Percentiles rank a stretch among this genome's conserved stretches.
Evolutionary conservation across 768 basidiomycete genomes (phyloP).

Genomic region (Naganishia randhawae): DNA sequence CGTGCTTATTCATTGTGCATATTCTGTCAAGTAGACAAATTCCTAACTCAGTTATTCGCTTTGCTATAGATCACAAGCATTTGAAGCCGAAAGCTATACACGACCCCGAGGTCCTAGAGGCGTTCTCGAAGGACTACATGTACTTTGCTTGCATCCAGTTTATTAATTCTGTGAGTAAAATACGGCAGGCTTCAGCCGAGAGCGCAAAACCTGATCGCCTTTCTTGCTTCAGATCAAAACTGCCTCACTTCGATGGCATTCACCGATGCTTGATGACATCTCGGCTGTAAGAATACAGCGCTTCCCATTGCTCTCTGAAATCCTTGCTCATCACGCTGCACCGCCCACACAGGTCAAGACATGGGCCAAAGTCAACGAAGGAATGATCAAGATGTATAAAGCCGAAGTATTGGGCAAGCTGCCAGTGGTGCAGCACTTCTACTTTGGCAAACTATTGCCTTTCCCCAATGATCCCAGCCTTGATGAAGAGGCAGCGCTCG

Average conservation of each 20-base stretch:
- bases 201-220: neutral
- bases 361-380: constrained; percentile 93
- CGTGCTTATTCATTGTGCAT: neutral
- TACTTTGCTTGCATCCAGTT: constrained; percentile 94
- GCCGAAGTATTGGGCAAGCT: constrained; percentile 93
- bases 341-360: constrained; percentile 47
- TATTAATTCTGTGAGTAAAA: constrained; percentile 81
- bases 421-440: constrained; percentile 92
- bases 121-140: constrained; percentile 88
- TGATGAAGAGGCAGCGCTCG: constrained; percentile 35
- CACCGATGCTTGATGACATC: constrained; percentile 97
- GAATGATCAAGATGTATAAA: constrained; percentile 97
- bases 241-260: constrained; percentile 93
- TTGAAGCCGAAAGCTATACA: constrained; percentile 90
- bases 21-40: neutral
- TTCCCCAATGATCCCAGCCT: constrained; percentile 35
- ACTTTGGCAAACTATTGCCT: constrained; percentile 75
- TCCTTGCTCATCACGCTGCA: neutral
- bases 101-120: constrained; percentile 82
- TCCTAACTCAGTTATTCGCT: neutral
- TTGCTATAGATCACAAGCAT: constrained; percentile 73
- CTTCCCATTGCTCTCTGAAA: neutral
- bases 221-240: constrained; percentile 70
- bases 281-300: constrained; percentile 60
- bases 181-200: too few species aligned